phyloP scores from a whole-genome alignment of 2,329 filamentous ascomycete genomes.

The Alternaria infectoria region DNA sequence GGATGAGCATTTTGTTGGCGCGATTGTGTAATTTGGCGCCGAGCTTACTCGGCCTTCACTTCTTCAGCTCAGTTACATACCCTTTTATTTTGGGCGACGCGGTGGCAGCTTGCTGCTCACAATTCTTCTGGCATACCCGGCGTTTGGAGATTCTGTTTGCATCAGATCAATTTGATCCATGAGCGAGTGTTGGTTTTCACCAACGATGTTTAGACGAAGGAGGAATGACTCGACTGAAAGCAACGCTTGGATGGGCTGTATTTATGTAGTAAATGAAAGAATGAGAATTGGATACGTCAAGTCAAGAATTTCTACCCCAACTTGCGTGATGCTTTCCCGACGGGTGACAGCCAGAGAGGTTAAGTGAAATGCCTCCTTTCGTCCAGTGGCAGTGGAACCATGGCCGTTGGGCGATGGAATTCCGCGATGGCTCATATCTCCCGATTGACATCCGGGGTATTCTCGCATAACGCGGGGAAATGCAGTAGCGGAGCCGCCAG shows the following conservation, averaged over 20 bases:
- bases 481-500: constrained; percentile 1
- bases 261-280: constrained; percentile 36
- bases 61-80: constrained; percentile 39
- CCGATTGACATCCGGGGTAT: constrained; percentile 12
- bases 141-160: constrained; percentile 34
- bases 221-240: constrained; percentile 17
- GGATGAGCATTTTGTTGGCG: constrained; percentile 20
- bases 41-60: constrained; percentile 34
- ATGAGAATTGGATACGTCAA: constrained; percentile 27
- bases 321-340: not conserved
- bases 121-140: constrained; percentile 38
- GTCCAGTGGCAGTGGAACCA: not conserved
- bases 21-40: constrained; percentile 34
- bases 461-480: constrained; percentile 20
- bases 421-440: not conserved
- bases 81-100: constrained; percentile 28
- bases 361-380: not conserved
- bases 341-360: not conserved
- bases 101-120: constrained; percentile 34
- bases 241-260: constrained; percentile 32
- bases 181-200: constrained; percentile 8
- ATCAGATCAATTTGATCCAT: constrained; percentile 19
- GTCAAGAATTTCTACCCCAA: not conserved
- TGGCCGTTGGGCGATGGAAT: not conserved
- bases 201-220: constrained; percentile 11